A percentile compares a stretch with the other conserved stretches of the same genome.
Conservation (phyloP, 2,329 filamentous ascomycete genomes). For the Claviceps arundinis region DNA sequence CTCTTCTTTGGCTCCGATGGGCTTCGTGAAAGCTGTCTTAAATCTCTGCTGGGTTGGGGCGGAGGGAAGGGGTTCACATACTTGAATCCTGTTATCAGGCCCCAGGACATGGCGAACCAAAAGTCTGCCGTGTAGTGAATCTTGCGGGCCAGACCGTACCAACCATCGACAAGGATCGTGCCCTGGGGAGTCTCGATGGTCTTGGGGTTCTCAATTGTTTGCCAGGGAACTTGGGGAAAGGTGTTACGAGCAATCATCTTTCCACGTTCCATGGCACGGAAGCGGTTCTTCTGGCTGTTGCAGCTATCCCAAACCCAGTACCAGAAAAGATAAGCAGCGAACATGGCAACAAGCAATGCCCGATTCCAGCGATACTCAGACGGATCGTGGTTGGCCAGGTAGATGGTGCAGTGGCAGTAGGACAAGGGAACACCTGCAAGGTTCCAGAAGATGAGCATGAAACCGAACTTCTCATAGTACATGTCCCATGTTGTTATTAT, state of each 20-base stretch:
- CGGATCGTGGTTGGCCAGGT: conserved; percentile 72
- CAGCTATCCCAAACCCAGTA: conserved; percentile 91
- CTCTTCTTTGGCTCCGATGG: background rate
- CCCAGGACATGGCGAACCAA: conserved; percentile 38
- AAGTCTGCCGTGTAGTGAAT: conserved; percentile 36
- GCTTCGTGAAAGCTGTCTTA: background rate
- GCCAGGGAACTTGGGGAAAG: conserved; percentile 87
- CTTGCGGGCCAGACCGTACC: conserved; percentile 65
- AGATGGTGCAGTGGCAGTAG: conserved; percentile 90
- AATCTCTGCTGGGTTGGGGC: background rate
- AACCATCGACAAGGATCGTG: conserved; percentile 70
- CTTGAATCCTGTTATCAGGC: conserved; percentile 37
- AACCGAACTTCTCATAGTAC: conserved; percentile 94
- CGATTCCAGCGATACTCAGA: conserved; percentile 65
- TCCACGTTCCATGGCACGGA: conserved; percentile 68
- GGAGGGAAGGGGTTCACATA: conserved; percentile 9
- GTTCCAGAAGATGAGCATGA: conserved; percentile 98
- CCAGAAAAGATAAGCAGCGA: conserved; percentile 59
- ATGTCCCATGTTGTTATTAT: conserved; percentile 88
- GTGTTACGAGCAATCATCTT: conserved; percentile 57
- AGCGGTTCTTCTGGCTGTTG: conserved; percentile 90
- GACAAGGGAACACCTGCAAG: conserved; percentile 79
- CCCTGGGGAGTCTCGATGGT: conserved; percentile 61
- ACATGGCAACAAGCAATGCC: conserved; percentile 51
- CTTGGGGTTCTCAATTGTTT: conserved; percentile 66